Evolutionary conservation across 169 alveolate genomes (phyloP), one percentile per base, ranked within the genome.

Genomic region (Cryptosporidium muris): DNA sequence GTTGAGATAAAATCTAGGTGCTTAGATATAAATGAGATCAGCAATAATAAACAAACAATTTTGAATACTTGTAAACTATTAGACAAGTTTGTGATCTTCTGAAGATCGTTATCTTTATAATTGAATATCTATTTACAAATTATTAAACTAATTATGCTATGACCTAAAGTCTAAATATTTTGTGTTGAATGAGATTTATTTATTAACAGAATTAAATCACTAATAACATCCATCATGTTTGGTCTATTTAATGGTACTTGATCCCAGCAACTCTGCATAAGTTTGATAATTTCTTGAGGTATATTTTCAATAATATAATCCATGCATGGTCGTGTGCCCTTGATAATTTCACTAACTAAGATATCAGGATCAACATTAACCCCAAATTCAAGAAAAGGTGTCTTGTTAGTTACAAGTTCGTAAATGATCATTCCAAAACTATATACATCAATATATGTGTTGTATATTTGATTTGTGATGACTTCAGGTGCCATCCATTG

Each of bases 401-500:
- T 88, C 34, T 88, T 88, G 11, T 93, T 88, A 2, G 93, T 81
- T 3, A 91, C 38, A 58, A 92, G 82, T 60, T 92, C 95, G 88
- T 93, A 92, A 43, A 92, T 63, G 7, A 90, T 89, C 45, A 92
- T 88, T 25, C 95, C 95, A 82, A 85, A 92, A 49, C 92, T 81
- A 65, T 91, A 92, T 8, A 92, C 93, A 66, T 92, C 95, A 36
- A 93, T 88, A 8, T 90, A 82, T 54, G 85, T 91, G 43, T 80
- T 60, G 51, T 92, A 92, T 38, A 81, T 74, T 65, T 91, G 92
- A 40, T 93, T 92, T 51, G 88, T 51, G 12, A 92, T 66, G 3
- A 92, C 94, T 81, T 92, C 95, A 3, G 95, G 95, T 2, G 95
- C 95, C 95, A 92, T 92, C 94, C 95, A 92, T 51, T 91, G 94